Base-by-base conservation (phyloP, 2,329 filamentous ascomycete species). In the Fusarium tricinctum region DNA sequence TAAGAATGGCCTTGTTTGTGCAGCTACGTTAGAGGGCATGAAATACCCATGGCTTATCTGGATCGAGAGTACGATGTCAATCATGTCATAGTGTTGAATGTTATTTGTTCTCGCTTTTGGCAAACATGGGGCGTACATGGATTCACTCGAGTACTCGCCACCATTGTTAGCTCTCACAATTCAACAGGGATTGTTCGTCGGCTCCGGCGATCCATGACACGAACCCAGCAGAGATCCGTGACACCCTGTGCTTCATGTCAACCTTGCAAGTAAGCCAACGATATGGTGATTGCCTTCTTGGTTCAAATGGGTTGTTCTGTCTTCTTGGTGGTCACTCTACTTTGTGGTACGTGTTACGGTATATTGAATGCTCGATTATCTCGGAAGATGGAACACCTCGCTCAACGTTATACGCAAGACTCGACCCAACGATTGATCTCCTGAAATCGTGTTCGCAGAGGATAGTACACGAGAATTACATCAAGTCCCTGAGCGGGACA, bases 161-260 rank as follows among this genome's bases (percentile, higher is more conserved):
- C 28, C 28, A 30, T 30, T 30, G 28, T 30, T 30, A 42, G 47
- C 43, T 58, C 43, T 59, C 66, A 55, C 28, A 38, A 30, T 20
- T 38, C 45, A 54, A 51, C 58, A 68, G 61, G 70, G 70, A 45
- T 55, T 38, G 38, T 28, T 63, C 19, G 45, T 60, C 42, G 39
- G 58, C 50, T 60, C 52, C 46, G 57, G 51, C 61, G 56, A 52
- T 63, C 51, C 48, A 63, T 69, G 38, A 40, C 71, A 69, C 66
- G 38, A 72, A 45, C 68, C 68, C 33, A 58, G 59, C 43, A 63
- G 64, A 70, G 71, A 73, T 73, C 68, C 69, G 63, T 70, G 61
- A 70, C 58, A 60, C 66, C 70, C 61, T 42, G 32, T 60, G 65
- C 43, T 52, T 55, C 42, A 44, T 17, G 51, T 61, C 33, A 54